Evolutionary conservation across 768 basidiomycete species (phyloP).

Genomic region (Macrolepiota dolichaula): DNA sequence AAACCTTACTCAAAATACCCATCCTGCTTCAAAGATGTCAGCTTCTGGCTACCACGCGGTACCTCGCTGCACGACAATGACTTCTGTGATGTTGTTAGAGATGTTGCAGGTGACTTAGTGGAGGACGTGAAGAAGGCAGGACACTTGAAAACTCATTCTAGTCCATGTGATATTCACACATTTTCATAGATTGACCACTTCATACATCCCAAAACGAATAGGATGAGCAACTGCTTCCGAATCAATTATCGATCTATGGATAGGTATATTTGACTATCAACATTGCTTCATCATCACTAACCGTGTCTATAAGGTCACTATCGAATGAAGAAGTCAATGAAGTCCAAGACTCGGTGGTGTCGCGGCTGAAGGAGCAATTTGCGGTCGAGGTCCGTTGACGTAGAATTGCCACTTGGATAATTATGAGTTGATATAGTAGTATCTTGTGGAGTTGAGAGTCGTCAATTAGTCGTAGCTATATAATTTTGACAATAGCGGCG

Average conservation of each 20-base stretch:
- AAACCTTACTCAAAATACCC: conserved; percentile 93
- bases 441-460: conserved; percentile 27
- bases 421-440: conserved; percentile 26
- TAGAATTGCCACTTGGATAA: conserved; percentile 23
- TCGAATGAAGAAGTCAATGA: conserved; percentile 86
- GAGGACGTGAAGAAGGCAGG: conserved; percentile 86
- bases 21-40: conserved; percentile 89
- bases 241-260: conserved; percentile 98
- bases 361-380: conserved; percentile 55
- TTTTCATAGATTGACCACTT: conserved; percentile 81
- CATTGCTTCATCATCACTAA: neutral
- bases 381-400: conserved; percentile 84
- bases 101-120: conserved; percentile 87
- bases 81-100: conserved; percentile 92
- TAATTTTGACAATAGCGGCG: conserved; percentile 18
- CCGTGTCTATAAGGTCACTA: conserved; percentile 54
- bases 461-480: conserved; percentile 21
- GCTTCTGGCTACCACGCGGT: conserved; percentile 82
- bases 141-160: conserved; percentile 1
- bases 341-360: conserved; percentile 64
- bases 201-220: conserved; percentile 80
- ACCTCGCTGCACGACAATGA: conserved; percentile 84
- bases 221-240: conserved; percentile 81
- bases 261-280: conserved; percentile 44
- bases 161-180: conserved; percentile 13